phyloP scores from a whole-genome alignment of 306 rosid genomes.

The Biancaea sappan region DNA sequence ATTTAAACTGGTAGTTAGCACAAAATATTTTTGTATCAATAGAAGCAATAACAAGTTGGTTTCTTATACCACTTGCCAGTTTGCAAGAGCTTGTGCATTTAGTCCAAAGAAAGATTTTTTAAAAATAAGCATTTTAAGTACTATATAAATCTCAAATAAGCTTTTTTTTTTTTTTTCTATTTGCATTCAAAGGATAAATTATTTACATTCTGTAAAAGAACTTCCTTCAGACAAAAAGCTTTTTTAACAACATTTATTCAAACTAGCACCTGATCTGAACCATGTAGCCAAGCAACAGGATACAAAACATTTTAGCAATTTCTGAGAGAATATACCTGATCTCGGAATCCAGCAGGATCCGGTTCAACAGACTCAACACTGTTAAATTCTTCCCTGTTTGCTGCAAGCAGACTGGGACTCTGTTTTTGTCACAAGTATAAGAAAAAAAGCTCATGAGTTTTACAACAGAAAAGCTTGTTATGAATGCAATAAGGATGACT shows the following conservation, averaged over 20 bases:
- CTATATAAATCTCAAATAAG: neutral
- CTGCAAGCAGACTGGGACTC: constrained; percentile 60
- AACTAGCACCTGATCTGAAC: neutral
- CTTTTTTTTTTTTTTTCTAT: neutral
- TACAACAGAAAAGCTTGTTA: neutral
- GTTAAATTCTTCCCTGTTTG: constrained; percentile 64
- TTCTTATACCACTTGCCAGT: neutral
- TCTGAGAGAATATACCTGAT: constrained; percentile 64
- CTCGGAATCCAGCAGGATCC: constrained; percentile 90
- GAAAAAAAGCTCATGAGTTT: neutral
- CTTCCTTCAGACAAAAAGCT: neutral
- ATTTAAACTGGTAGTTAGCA: neutral
- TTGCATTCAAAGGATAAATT: neutral
- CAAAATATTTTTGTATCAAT: neutral
- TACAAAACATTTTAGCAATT: constrained; percentile 17
- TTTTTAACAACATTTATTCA: neutral
- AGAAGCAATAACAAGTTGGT: neutral
- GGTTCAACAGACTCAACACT: constrained; percentile 65
- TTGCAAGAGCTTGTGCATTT: neutral
- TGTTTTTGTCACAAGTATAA: constrained; percentile 33
- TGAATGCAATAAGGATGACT: neutral
- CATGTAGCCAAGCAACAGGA: neutral
- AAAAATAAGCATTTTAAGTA: neutral
- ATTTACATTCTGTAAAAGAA: no score
- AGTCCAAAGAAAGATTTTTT: neutral